Evolutionary conservation across 495 filamentous ascomycete species (phyloP).

Genomic region (Penicilliopsis zonata): DNA sequence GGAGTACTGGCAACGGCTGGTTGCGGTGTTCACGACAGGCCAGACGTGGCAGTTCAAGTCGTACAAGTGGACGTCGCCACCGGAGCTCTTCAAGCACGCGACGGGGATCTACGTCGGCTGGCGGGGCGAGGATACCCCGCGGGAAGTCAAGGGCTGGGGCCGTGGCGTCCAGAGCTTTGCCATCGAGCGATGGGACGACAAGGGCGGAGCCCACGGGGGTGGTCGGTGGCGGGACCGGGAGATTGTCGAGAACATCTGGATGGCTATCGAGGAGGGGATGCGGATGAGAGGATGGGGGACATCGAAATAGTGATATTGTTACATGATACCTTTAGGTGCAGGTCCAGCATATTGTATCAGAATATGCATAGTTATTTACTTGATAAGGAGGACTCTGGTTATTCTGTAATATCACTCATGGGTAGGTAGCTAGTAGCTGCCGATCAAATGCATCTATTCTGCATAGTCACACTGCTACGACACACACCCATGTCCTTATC

Average conservation of each 20-base stretch:
- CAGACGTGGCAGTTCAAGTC: slow-evolving; percentile 98
- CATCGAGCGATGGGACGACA: slow-evolving; percentile 70
- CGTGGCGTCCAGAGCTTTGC: slow-evolving; percentile 61
- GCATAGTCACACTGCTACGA: no score
- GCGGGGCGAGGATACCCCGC: slow-evolving; percentile 72
- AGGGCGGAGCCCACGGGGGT: slow-evolving; percentile 34
- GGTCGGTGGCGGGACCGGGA: slow-evolving; percentile 85
- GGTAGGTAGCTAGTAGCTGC: no score
- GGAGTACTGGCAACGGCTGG: slow-evolving; percentile 93
- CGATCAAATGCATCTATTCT: no score
- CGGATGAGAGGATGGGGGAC: slow-evolving; percentile 67
- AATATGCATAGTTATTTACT: no score
- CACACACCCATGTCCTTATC: no score
- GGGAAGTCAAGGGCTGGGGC: slow-evolving; percentile 70
- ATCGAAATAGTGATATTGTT: slow-evolving; percentile 28
- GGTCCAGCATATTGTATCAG: no score
- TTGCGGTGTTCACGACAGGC: slow-evolving; percentile 95
- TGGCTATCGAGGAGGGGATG: slow-evolving; percentile 81
- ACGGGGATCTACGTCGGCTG: slow-evolving; percentile 85
- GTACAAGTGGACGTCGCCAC: slow-evolving; percentile 88
- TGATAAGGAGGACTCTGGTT: no score
- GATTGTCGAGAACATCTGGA: slow-evolving; percentile 90
- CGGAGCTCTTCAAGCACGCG: slow-evolving; percentile 80
- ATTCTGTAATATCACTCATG: no score
- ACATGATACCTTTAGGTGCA: no score